Evolutionary conservation across 495 filamentous ascomycete species (phyloP).

Genomic region (Amphirosellinia nigrospora): DNA sequence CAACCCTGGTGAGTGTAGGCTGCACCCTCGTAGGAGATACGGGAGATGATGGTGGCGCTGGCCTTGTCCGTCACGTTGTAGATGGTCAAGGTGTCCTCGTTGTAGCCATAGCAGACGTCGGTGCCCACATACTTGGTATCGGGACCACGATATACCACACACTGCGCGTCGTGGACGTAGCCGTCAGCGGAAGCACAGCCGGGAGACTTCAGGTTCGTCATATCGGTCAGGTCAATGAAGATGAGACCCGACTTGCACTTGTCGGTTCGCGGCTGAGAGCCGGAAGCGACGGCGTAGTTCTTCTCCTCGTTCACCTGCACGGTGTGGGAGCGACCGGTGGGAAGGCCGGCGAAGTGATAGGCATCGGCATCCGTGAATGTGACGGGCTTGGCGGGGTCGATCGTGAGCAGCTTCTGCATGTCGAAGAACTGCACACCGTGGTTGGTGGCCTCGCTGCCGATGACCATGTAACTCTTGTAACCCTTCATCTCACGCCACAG

Average conservation of each 20-base stretch:
- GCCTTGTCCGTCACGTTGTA: slow-evolving; percentile 64
- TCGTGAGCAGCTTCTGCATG: slow-evolving; percentile 48
- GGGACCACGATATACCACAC: slow-evolving; percentile 63
- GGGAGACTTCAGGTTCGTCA: slow-evolving; percentile 55
- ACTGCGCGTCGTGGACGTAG: slow-evolving; percentile 68
- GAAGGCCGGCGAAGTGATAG: slow-evolving; percentile 48
- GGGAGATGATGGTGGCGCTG: slow-evolving; percentile 56
- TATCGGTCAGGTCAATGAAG: slow-evolving; percentile 59
- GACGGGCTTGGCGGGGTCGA: slow-evolving; percentile 38
- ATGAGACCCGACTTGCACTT: slow-evolving; percentile 58
- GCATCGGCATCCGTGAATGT: slow-evolving; percentile 46
- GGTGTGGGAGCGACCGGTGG: slow-evolving; percentile 57
- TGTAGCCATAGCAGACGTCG: slow-evolving; percentile 69
- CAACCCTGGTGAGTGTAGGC: slow-evolving; percentile 68
- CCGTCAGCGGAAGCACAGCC: slow-evolving; percentile 61
- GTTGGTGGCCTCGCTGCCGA: slow-evolving; percentile 55
- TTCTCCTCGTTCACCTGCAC: slow-evolving; percentile 59
- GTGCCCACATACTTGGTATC: slow-evolving; percentile 56
- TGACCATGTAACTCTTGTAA: slow-evolving; percentile 52
- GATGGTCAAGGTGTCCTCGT: slow-evolving; percentile 57
- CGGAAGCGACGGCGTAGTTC: slow-evolving; percentile 59
- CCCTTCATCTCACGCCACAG: slow-evolving; percentile 56
- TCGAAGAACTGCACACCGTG: slow-evolving; percentile 63
- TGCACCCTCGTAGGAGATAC: slow-evolving; percentile 62
- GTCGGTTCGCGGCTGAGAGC: slow-evolving; percentile 52